Conservation (phyloP, 2,329 filamentous ascomycete genomes). For the Aspergillus flavus region DNA sequence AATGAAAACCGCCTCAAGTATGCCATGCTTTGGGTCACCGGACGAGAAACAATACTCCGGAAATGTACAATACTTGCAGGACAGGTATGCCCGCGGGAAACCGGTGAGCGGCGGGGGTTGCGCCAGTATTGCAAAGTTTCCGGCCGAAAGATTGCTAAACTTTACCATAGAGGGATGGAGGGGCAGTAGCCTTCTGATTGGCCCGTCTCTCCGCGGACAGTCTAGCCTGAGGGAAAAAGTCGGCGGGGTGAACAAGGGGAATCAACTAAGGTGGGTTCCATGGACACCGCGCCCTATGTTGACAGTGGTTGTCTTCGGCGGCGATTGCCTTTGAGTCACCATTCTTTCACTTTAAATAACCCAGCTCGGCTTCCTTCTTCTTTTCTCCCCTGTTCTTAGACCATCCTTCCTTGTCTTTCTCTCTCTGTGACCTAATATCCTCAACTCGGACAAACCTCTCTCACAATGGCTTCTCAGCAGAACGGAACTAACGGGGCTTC, state of each 20-base stretch:
- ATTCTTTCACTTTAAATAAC: conserved; percentile 10
- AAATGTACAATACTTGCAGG: not conserved
- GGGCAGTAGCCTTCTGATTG: conserved; percentile 16
- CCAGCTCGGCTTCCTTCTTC: conserved; percentile 5
- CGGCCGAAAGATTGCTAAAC: conserved; percentile 4
- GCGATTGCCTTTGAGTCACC: conserved; percentile 11
- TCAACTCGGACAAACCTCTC: not conserved
- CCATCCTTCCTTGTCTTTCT: conserved; percentile 6
- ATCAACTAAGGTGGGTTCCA: not conserved
- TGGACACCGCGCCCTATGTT: conserved; percentile 28
- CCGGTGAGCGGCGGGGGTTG: conserved; percentile 1
- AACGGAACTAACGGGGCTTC: conserved; percentile 29
- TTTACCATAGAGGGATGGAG: conserved; percentile 5
- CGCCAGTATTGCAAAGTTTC: conserved; percentile 3
- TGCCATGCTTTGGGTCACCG: not conserved
- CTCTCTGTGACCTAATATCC: conserved; percentile 8
- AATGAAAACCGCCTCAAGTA: not conserved
- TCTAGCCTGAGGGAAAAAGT: conserved; percentile 14
- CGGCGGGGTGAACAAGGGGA: conserved; percentile 20
- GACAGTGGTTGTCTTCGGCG: not conserved
- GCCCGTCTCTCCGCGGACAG: conserved; percentile 14
- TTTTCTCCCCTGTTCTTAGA: conserved; percentile 3
- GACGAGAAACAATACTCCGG: not conserved
- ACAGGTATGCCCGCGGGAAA: conserved; percentile 10
- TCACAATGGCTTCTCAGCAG: conserved; percentile 39